Evolutionary conservation across 345 rosid genomes (phyloP), one percentile per base, ranked within the genome.

Genomic region (Eucalyptus pauciflora): DNA sequence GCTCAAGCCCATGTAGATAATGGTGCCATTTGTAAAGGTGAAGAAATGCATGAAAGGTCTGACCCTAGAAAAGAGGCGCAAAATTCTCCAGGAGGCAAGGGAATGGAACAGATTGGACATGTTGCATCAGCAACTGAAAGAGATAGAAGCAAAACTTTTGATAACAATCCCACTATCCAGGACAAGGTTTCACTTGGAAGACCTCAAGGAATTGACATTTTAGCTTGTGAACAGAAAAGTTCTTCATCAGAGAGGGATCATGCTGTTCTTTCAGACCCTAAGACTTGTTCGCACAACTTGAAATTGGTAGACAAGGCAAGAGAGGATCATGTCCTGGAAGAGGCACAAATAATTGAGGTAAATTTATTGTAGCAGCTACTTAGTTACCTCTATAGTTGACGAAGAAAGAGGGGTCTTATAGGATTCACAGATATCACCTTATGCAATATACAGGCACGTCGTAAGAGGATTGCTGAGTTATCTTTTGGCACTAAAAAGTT

Each of bases 261-360:
- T 89, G 89, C 86, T 76, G 85, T 76, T 76, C 85, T 76, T 88
- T 89, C 91, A 89, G 92, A 89, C 88, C 87, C 90, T 90, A 95
- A 94, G 86, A 91, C 87, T 87, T 94, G 91, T 92, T 89, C 93
- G 86, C 90, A 87, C 60, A 67, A 88, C 86, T 91, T 92, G 89
- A 93, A 93, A 89, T 87, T 92, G 89, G 89, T 88, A 87, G 96
- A 94, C 91, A 96, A 91, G 92, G 94, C 92, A 52, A 93, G 92
- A 91, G 98, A 97, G 89, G 99, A 98, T 92, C 94, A 95, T 83
- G 92, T 97, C 62, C 92, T 98, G 92, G 96, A 96, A 92, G 99
- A 97, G 95, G 99, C 99, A 86, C 95, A 94, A 85, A 90, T 89
- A 90, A 95, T 98, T 91, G 96, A 96, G 99, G 99, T 98, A 89